phyloP scores from a whole-genome alignment of 139 green algal species.

The Haematococcus sp. region DNA sequence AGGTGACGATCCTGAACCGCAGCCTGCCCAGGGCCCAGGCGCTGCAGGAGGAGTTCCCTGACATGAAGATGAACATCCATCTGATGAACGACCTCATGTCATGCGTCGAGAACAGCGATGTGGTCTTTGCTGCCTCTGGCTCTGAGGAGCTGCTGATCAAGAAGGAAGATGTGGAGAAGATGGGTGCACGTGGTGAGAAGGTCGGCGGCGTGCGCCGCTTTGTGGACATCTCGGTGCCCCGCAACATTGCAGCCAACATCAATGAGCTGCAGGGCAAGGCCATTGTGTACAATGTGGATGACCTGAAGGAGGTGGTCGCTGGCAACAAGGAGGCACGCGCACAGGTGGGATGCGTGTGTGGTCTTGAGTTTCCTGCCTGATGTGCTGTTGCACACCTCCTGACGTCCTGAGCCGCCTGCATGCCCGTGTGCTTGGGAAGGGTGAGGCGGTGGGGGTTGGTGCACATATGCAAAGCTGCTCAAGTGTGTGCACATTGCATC shows the following conservation, averaged over 20 bases:
- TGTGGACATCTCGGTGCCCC: constrained; percentile 96
- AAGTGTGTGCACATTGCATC: not conserved
- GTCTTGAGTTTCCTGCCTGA: too few relatives aligned
- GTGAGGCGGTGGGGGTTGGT: too few relatives aligned
- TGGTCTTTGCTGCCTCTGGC: constrained; percentile 92
- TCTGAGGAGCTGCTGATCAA: constrained; percentile 85
- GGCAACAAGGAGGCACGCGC: constrained; percentile 93
- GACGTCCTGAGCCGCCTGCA: not conserved
- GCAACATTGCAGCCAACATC: constrained; percentile 90
- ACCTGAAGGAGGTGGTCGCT: constrained; percentile 97
- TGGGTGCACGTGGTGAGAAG: constrained; percentile 50
- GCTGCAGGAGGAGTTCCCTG: constrained; percentile 92
- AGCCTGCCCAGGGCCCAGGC: constrained; percentile 81
- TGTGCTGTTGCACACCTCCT: too few relatives aligned
- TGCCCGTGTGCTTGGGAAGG: not conserved
- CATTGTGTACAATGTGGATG: constrained; percentile 98
- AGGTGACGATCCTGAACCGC: constrained; percentile 92
- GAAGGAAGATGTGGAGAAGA: constrained; percentile 62
- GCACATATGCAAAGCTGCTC: too few relatives aligned
- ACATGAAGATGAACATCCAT: constrained; percentile 90
- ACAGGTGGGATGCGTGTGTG: too few relatives aligned
- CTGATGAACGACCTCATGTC: constrained; percentile 92
- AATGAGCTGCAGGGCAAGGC: constrained; percentile 55
- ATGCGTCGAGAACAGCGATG: constrained; percentile 72
- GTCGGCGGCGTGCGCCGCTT: constrained; percentile 90